Evolutionary conservation across 768 basidiomycete genomes (phyloP), one percentile per base, ranked within the genome.

Genomic region (Panellus pusillus): DNA sequence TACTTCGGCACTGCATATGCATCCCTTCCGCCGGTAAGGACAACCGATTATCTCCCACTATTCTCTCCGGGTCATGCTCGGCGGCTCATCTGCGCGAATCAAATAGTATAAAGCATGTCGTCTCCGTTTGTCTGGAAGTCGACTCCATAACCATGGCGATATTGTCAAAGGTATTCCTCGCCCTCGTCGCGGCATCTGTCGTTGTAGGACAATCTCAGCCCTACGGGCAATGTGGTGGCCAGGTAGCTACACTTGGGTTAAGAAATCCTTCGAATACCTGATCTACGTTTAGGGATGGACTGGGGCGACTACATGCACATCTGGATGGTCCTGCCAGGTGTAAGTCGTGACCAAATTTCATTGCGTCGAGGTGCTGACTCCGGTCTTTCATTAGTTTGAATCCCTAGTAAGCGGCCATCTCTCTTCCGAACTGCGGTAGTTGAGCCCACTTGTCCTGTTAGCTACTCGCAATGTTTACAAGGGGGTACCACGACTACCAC

Each of bases 381-480:
- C 47, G 44, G 36, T 58, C 42, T n/a, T 40, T 46, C 47, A 39
- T 32, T 55, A 60, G 58, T 32, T 55, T 47, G 41, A 56, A 47
- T 40, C 32, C 54, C 32, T 60, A 12, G 58, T 60, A 50, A 32
- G 54, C 52, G 31, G 38, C 47, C 3, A 35, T 44, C 27, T 50
- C 44, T 52, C 49, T 47, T 36, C 27, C 39, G 44, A 35, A 45
- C 29, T 47, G 36, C 35, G 50, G 45, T 44, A 24, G 28, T 42
- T 39, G 7, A 44, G 52, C 51, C 24, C 50, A 54, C 47, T 48
- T 52, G 31, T 20, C 35, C 31, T 11, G 15, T 19, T 45, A 61
- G 60, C 60, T 61, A 54, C 48, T 61, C 56, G 35, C 60, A 61
- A 57, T 61, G 60, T 49, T 47, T 61, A 52, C 59, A 28, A 38